phyloP scores from a whole-genome alignment of 495 filamentous ascomycete genomes.

The Penicillium fimorum region DNA sequence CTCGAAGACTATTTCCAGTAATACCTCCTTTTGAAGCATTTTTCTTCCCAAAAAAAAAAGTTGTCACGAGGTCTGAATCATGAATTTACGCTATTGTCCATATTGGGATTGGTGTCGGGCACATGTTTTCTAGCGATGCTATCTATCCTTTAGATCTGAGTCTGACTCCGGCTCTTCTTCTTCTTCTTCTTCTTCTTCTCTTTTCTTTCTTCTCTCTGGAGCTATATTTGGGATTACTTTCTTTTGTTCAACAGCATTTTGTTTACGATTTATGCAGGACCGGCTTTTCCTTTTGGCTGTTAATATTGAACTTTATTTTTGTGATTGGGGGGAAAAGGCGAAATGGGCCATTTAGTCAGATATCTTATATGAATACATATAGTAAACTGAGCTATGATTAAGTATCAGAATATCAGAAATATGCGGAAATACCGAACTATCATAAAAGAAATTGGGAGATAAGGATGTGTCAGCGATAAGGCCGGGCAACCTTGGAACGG shows the following conservation, averaged over 20 bases:
- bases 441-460: background rate
- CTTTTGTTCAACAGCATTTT: background rate
- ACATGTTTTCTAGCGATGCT: constrained; percentile 15
- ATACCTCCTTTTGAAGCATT: background rate
- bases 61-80: constrained; percentile 24
- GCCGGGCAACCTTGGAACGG: background rate
- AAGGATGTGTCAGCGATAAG: constrained; percentile 13
- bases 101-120: constrained; percentile 15
- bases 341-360: constrained; percentile 1
- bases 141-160: constrained; percentile 1
- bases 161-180: background rate
- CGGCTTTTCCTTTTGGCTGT: background rate
- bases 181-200: constrained; percentile 8
- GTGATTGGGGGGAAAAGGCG: background rate
- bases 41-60: background rate
- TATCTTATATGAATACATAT: background rate
- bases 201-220: background rate
- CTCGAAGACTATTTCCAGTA: constrained; percentile 41
- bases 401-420: background rate
- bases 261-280: background rate
- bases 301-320: constrained; percentile 1
- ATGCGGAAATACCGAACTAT: background rate
- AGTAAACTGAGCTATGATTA: background rate
- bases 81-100: constrained; percentile 34
- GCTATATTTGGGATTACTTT: background rate